Base-by-base conservation (phyloP, 371 early-diverging fungal species). In the Lichtheimia ornata region DNA sequence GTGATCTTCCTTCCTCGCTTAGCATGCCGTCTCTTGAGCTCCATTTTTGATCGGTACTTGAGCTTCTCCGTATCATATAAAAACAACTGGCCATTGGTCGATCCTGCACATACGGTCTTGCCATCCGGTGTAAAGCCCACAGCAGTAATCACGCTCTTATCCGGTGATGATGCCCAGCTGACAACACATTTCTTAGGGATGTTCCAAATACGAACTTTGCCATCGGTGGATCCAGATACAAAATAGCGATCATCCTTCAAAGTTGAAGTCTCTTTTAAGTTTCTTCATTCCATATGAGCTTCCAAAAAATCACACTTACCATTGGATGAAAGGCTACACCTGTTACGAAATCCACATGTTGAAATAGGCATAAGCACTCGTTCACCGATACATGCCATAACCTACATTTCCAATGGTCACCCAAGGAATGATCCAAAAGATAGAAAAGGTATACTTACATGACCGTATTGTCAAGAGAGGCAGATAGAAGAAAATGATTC, bases 381-480 rank as follows among this genome's bases (percentile, higher is more conserved):
- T 72, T 64, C 18, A 87, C 74, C 28, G 79, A 81, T 14, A 90
- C 66, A 71, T 96, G 95, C 94, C 94, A 96, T 61, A 96, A 62
- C 18, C 94, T 87, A 63, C 11, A 11, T 35, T 42, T 27, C 50
- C 42, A 47, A 18, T 47, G 11, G 47, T 47, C 14, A 22, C 22
- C 22, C 1, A 22, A 17, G 47, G 2, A 47, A 18, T 6, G 6
- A 40, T 30, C 1, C 41, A 4, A 54, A 18, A 11, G 30, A 11
- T 24, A 12, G 7, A 18, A 40, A 6, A 22, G n/a, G 35, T 27
- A n/a, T 7, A 41, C 55, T 55, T 74, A 83, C 81, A 78, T 68
- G 11, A 94, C 95, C 0, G 90, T 91, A 51, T 85, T 84, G 65
- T 96, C 96, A 81, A 90, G 84, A 14, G 94, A 92, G n/a, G 90